phyloP scores from a whole-genome alignment of 2,329 filamentous ascomycete species.

The Sporothrix luriei region DNA sequence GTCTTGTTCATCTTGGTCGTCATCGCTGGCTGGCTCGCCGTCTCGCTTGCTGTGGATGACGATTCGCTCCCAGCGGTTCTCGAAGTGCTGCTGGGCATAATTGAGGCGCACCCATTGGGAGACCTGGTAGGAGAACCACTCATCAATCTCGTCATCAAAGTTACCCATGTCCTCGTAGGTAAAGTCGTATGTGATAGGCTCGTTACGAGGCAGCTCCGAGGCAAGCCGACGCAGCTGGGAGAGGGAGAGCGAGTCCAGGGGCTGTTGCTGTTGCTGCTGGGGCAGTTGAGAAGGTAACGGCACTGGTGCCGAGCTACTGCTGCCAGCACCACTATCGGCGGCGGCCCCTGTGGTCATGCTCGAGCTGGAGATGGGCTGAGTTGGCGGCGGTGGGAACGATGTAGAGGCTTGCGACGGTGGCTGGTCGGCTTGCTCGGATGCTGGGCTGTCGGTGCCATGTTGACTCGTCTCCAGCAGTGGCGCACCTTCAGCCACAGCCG shows the following conservation, averaged over 20 bases:
- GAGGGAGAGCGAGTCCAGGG: conserved; percentile 72
- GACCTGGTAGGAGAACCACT: conserved; percentile 90
- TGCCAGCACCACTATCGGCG: background rate
- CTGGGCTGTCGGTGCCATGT: background rate
- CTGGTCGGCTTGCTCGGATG: background rate
- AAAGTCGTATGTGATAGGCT: conserved; percentile 81
- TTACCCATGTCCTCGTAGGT: conserved; percentile 70
- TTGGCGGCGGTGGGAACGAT: conserved; percentile 21
- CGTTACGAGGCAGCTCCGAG: conserved; percentile 69
- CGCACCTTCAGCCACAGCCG: background rate
- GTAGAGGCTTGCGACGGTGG: background rate
- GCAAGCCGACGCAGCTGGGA: conserved; percentile 73
- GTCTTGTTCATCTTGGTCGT: conserved; percentile 38
- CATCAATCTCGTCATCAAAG: conserved; percentile 22
- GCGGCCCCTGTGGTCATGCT: conserved; percentile 19
- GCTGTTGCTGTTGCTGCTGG: conserved; percentile 16
- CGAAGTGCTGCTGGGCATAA: conserved; percentile 74
- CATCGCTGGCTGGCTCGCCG: conserved; percentile 26
- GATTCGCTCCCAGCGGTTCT: conserved; percentile 70
- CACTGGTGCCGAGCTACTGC: background rate
- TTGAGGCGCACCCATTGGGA: conserved; percentile 81
- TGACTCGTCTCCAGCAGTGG: background rate
- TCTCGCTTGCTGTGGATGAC: conserved; percentile 41
- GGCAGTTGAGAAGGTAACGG: background rate
- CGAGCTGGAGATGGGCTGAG: background rate